Percentiles rank a stretch among this genome's conserved stretches.
phyloP scores from a whole-genome alignment of 768 basidiomycete genomes.

The Naganishia onofrii region DNA sequence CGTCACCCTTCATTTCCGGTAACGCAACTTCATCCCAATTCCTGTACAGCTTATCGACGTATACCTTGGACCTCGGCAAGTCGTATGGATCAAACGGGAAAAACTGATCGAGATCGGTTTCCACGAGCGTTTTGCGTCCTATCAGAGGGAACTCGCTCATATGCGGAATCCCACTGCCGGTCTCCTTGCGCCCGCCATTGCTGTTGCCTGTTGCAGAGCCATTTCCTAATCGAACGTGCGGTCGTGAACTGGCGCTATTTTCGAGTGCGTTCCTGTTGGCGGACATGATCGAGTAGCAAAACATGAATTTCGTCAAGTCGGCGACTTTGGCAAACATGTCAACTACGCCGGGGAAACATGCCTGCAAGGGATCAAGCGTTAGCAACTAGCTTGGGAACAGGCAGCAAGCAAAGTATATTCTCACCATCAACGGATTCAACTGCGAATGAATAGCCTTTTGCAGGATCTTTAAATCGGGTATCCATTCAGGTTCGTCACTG shows the following conservation, averaged over 20 bases:
- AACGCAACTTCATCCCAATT: conserved; percentile 83
- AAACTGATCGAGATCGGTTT: conserved; percentile 80
- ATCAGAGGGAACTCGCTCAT: conserved; percentile 36
- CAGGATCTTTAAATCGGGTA: conserved; percentile 70
- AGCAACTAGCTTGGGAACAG: neutral
- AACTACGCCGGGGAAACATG: conserved; percentile 86
- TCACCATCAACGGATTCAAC: conserved; percentile 84
- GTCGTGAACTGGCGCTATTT: conserved; percentile 36
- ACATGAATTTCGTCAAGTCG: conserved; percentile 83
- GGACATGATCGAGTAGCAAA: conserved; percentile 89
- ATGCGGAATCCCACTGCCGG: conserved; percentile 19
- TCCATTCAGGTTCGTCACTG: conserved; percentile 64
- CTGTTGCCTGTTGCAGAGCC: neutral
- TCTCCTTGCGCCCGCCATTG: conserved; percentile 14
- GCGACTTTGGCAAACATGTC: conserved; percentile 91
- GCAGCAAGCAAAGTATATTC: conserved; percentile 25
- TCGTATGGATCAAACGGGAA: conserved; percentile 99
- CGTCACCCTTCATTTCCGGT: conserved; percentile 68
- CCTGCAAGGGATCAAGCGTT: conserved; percentile 55
- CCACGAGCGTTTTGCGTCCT: conserved; percentile 48
- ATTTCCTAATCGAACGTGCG: conserved; percentile 4
- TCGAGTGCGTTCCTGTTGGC: conserved; percentile 62
- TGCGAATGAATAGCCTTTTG: conserved; percentile 75
- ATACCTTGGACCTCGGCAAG: conserved; percentile 71
- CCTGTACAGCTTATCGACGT: conserved; percentile 78